Percentiles rank a stretch among this genome's conserved stretches.
Conservation (phyloP, 129 eudicot genomes). For the Logfia minima region DNA sequence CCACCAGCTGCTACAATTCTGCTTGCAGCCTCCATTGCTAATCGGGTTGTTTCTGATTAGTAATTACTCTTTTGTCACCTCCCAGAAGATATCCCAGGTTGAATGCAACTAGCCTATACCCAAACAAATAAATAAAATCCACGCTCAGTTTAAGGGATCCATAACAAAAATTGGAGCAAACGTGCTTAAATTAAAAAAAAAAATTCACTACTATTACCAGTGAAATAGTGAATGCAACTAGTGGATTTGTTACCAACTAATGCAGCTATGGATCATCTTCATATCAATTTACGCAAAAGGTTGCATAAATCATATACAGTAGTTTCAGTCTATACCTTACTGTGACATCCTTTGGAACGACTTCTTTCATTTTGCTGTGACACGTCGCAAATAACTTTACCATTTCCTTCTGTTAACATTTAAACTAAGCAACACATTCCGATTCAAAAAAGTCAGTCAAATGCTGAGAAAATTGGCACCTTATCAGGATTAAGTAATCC, state of each 20-base stretch:
- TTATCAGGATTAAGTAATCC: constrained; percentile 41
- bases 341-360: constrained; percentile 53
- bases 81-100: constrained; percentile 99
- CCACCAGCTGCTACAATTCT: constrained; percentile 70
- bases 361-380: constrained; percentile 82
- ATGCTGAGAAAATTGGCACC: constrained; percentile 37
- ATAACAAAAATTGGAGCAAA: not conserved
- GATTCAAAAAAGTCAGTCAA: not conserved
- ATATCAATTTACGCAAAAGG: no score
- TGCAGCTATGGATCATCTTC: not conserved
- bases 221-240: no score
- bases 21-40: constrained; percentile 80
- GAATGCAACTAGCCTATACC: constrained; percentile 81
- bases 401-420: constrained; percentile 53
- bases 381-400: constrained; percentile 64
- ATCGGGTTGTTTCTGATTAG: constrained; percentile 67
- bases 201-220: not conserved
- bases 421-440: not conserved
- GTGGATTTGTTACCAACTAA: not conserved
- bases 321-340: constrained; percentile 53
- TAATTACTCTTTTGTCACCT: constrained; percentile 74
- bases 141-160: not conserved
- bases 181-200: not conserved
- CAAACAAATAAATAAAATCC: not conserved
- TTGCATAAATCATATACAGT: not conserved